Conservation (phyloP, 345 rosid genomes). For the Streptanthus diversifolius region DNA sequence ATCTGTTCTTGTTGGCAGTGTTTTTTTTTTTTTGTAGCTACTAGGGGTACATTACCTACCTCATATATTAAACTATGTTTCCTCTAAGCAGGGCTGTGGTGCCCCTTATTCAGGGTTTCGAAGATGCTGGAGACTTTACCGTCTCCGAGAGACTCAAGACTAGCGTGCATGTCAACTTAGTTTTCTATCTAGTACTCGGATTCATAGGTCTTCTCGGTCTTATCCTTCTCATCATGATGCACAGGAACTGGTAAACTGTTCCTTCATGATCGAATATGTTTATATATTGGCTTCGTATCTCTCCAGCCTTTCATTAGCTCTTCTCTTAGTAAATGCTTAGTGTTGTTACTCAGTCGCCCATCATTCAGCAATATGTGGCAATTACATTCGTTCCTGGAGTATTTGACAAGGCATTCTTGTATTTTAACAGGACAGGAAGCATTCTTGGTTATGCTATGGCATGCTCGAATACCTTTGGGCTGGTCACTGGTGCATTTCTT, state of each 20-base stretch:
- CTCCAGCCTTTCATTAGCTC: neutral
- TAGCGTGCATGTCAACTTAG: slow-evolving; percentile 84
- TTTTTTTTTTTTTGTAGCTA: slow-evolving; percentile 23
- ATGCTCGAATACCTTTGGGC: slow-evolving; percentile 99
- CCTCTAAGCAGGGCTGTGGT: slow-evolving; percentile 96
- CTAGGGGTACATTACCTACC: slow-evolving; percentile 40
- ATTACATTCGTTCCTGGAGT: neutral
- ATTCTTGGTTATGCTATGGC: slow-evolving; percentile 96
- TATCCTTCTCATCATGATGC: slow-evolving; percentile 79
- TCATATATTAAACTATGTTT: slow-evolving; percentile 46
- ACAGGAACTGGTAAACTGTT: slow-evolving; percentile 45
- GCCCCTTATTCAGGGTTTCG: slow-evolving; percentile 99
- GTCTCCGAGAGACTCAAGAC: slow-evolving; percentile 85
- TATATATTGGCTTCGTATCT: neutral
- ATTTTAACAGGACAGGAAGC: slow-evolving; percentile 46
- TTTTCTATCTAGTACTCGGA: slow-evolving; percentile 89
- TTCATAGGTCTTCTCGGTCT: slow-evolving; percentile 84
- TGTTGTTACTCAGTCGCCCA: neutral
- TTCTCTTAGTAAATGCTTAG: neutral
- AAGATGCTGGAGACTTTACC: slow-evolving; percentile 99
- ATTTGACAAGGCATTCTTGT: slow-evolving; percentile 6
- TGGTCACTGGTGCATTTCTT: slow-evolving; percentile 97
- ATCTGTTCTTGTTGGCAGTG: neutral
- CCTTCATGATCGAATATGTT: slow-evolving; percentile 5
- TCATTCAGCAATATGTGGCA: neutral